Conservation (phyloP, 2,329 filamentous ascomycete species). For the Akanthomyces dipterigenus region DNA sequence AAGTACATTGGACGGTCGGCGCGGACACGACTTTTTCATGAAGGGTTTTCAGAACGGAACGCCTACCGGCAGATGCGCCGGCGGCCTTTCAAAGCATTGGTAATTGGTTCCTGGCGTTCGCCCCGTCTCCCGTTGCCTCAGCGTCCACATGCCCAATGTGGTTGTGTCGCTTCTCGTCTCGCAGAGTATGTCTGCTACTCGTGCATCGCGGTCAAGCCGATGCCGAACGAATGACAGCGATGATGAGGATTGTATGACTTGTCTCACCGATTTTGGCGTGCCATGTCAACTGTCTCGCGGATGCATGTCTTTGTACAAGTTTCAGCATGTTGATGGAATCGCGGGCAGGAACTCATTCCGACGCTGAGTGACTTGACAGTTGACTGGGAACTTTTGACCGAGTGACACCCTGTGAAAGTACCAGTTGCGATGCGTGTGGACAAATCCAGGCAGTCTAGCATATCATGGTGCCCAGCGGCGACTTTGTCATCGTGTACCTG, state of each 20-base stretch:
- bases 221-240: neutral
- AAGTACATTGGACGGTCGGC: neutral
- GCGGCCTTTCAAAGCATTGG: neutral
- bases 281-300: neutral
- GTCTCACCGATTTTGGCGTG: neutral
- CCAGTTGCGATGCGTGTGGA: neutral
- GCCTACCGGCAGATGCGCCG: neutral
- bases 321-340: neutral
- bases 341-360: neutral
- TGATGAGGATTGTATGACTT: neutral
- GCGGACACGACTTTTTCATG: neutral
- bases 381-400: neutral
- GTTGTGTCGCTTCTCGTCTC: neutral
- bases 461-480: too few species aligned
- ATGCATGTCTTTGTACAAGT: neutral
- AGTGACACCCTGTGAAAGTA: neutral
- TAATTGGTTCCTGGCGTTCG: neutral
- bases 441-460: neutral
- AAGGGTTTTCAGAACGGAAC: conserved; percentile 3
- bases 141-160: neutral
- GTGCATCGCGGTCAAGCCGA: neutral
- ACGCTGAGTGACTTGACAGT: neutral
- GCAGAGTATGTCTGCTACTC: neutral
- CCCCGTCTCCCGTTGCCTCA: neutral
- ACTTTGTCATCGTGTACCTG: neutral